Evolutionary conservation across 257 asterid species (phyloP).

Genomic region (Parsonsia alboflavescens): DNA sequence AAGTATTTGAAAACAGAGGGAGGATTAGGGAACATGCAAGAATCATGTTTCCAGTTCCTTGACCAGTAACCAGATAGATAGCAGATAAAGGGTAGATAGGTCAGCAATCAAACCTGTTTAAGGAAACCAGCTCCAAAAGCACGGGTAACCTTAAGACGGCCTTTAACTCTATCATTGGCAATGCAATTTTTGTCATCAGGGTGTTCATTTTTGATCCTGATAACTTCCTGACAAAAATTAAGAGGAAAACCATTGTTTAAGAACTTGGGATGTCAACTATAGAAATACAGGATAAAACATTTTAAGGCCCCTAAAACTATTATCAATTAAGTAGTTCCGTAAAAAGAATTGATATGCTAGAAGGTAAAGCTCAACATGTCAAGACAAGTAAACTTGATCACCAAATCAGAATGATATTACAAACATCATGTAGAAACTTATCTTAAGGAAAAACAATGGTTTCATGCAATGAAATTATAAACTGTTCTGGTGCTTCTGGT

Average conservation of each 20-base stretch:
- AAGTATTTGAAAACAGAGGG: neutral
- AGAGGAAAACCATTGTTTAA: constrained; percentile 1
- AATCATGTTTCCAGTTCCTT: neutral
- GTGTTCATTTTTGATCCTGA: constrained; percentile 88
- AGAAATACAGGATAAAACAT: neutral
- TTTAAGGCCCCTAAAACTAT: neutral
- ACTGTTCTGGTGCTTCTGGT: neutral
- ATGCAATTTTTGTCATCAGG: constrained; percentile 93
- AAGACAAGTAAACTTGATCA: neutral
- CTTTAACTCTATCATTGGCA: constrained; percentile 89
- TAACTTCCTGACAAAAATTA: constrained; percentile 59
- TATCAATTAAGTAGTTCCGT: neutral
- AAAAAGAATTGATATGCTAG: neutral
- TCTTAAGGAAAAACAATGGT: neutral
- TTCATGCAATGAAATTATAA: neutral
- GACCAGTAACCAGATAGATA: neutral
- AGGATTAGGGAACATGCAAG: neutral
- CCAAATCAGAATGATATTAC: neutral
- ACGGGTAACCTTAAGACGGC: constrained; percentile 96
- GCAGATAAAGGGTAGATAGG: neutral
- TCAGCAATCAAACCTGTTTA: constrained; percentile 57
- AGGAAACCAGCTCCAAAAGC: constrained; percentile 99
- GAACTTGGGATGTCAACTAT: neutral
- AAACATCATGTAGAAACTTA: neutral
- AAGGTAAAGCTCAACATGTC: neutral